Base-by-base conservation (phyloP, 768 basidiomycete species). In the Podaxis sp. region DNA sequence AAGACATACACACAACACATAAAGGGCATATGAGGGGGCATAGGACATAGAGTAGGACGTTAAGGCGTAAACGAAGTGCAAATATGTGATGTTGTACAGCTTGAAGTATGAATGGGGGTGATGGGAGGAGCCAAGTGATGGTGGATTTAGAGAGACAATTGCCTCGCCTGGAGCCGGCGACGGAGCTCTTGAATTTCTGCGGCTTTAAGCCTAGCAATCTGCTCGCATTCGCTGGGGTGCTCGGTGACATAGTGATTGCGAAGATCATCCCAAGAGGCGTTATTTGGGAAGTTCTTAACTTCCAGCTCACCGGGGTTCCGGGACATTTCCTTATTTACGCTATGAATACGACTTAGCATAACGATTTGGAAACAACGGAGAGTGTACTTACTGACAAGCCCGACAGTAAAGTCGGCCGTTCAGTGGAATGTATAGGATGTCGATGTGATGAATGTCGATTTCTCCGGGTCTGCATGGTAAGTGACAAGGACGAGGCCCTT, bases 191-290 rank as follows among this genome's bases (percentile, higher is more conserved):
- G 69, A 22, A 79, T 65, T 63, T 76, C 71, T 13, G 73, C 73
- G 11, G 73, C 71, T 37, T 72, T 72, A 37, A 80, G 63, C 15
- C 70, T 66, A 1, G 71, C 72, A 46, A 80, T 72, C 43, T 77
- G 76, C 22, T 66, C 71, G 51, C 77, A 76, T 41, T 73, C 77
- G 1, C 62, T 66, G 1, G 76, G 76, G 57, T 80, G 79, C 53
- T 67, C 64, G 27, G 57, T 61, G 33, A 72, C 67, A 57, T 72
- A 75, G 56, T 80, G 79, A 17, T 72, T 63, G 36, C 74, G 69
- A 4, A 79, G 72, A 37, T 70, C 69, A 17, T 76, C 75, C 77
- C 77, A 80, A 5, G 71, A 66, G 22, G 74, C 71, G 38, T 65
- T 66, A 7, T 66, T 64, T 0, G 72, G 58, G 67, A 78, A 78